Evolutionary conservation across 768 basidiomycete species (phyloP), one percentile per base, ranked within the genome.

Genomic region (Kwoniella europaea): DNA sequence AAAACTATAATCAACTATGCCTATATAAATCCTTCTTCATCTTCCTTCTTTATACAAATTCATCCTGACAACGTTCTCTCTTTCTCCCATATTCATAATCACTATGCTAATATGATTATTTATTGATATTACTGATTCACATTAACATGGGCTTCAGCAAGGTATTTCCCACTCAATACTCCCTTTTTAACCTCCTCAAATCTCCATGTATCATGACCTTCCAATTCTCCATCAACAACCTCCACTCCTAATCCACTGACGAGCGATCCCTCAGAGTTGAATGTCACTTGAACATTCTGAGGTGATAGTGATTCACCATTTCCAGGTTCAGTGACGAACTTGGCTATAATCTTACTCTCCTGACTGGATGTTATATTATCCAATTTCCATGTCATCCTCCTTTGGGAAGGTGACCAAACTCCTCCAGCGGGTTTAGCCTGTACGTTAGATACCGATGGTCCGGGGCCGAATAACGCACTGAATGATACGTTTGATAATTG

Each of bases 351-450:
- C 75, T 85, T 85, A 18, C 81, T 81, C 29, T 73, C 65, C 10
- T 15, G 61, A 20, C 55, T 59, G 24, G 27, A 27, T 29, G 12
- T 66, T 3, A 72, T 43, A 27, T 79, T 67, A 9, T 67, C 74
- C 24, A 84, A 64, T 22, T 77, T 71, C 80, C 82, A 82, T 5
- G 74, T 72, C 68, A 85, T 82, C n/a, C 75, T 71, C 12, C 79
- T 71, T 13, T 76, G 73, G 22, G 79, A 70, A 0, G 82, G 76
- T 12, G 74, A 71, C 74, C 82, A 85, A 12, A 76, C 77, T 10
- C 82, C 84, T 6, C 82, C 75, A 13, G 78, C 65, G 6, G 85
- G 85, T 74, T 86, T 86, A 22, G 84, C 82, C 69, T 86, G 85
- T 43, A 85, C 82, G 50, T 81, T 80, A n/a, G 66, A 58, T 7